Percentiles rank a stretch among this genome's conserved stretches.
Evolutionary conservation across 1,284 basidiomycete species (phyloP).

Genomic region (Pholiota adiposa): DNA sequence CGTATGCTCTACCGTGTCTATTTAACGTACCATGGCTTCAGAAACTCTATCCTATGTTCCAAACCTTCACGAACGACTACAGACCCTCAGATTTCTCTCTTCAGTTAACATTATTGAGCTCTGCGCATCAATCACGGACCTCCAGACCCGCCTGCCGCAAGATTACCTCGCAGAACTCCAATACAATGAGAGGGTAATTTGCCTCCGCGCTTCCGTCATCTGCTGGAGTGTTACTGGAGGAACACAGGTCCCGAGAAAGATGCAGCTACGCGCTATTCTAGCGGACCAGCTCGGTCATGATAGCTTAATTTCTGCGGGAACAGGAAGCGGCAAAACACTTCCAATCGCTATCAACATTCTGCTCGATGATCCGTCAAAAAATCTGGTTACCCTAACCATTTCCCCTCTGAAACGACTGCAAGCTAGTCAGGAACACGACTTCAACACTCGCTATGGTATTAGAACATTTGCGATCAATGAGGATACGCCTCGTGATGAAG

Average conservation of each 20-base stretch:
- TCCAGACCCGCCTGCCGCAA: not conserved
- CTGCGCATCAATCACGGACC: not conserved
- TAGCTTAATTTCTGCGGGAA: constrained; percentile 22
- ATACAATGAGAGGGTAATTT: not conserved
- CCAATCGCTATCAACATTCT: constrained; percentile 26
- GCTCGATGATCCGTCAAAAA: constrained; percentile 20
- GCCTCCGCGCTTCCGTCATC: not conserved
- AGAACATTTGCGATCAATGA: constrained; percentile 32
- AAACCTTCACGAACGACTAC: not conserved
- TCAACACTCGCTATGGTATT: constrained; percentile 26
- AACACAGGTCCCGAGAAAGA: constrained; percentile 5
- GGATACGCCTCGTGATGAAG: constrained; percentile 28
- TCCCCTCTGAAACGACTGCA: constrained; percentile 34
- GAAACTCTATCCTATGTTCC: not conserved
- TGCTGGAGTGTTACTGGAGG: not conserved
- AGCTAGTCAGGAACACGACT: constrained; percentile 28
- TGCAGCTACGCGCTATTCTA: constrained; percentile 20
- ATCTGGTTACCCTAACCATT: constrained; percentile 24
- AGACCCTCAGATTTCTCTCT: not conserved
- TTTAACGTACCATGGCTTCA: not conserved
- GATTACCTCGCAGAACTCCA: not conserved
- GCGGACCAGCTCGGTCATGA: constrained; percentile 16
- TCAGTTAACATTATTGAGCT: not conserved
- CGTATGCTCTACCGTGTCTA: not conserved
- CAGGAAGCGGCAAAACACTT: constrained; percentile 31